These are phyloP conservation scores for Phaeosphaeria sp. DNA, from an alignment of 2,329 filamentous ascomycete genomes.

Conservation along the genomic window DNA sequence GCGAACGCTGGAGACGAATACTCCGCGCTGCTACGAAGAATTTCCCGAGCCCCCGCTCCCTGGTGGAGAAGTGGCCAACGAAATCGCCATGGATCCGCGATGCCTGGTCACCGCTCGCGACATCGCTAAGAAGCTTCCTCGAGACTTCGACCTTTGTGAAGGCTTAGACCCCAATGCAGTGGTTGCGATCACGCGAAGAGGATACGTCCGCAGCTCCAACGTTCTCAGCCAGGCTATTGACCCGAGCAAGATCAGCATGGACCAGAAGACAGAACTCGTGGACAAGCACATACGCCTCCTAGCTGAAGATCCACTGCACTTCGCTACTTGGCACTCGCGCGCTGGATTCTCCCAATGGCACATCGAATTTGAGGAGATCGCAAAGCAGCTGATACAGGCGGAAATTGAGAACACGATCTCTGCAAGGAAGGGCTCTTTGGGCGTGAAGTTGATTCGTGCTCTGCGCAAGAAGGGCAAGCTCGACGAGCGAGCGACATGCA, in stretches of 20 bases:
- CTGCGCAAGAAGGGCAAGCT: conserved; percentile 86
- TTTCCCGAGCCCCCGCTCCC: conserved; percentile 35
- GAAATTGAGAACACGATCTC: conserved; percentile 85
- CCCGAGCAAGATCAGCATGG: conserved; percentile 28
- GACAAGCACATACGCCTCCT: conserved; percentile 77
- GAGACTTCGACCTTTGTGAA: conserved; percentile 49
- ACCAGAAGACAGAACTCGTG: conserved; percentile 51
- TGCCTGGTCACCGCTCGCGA: conserved; percentile 51
- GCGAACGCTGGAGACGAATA: conserved; percentile 71
- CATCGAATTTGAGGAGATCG: conserved; percentile 79
- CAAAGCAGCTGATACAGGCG: conserved; percentile 72
- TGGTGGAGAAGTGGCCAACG: conserved; percentile 32
- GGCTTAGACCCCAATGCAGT: conserved; percentile 43
- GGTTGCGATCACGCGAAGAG: conserved; percentile 28
- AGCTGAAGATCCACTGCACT: conserved; percentile 69
- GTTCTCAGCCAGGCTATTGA: conserved; percentile 34
- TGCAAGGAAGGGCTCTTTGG: conserved; percentile 76
- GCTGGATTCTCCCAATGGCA: conserved; percentile 77
- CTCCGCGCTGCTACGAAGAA: conserved; percentile 71
- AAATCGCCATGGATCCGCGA: conserved; percentile 39
- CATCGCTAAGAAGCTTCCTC: conserved; percentile 51
- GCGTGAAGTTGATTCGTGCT: conserved; percentile 84
- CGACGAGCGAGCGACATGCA: conserved; percentile 89
- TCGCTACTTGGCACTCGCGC: conserved; percentile 71
- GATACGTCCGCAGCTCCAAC: conserved; percentile 28